Percentiles rank a stretch among this genome's conserved stretches.
phyloP scores from a whole-genome alignment of 495 filamentous ascomycete species.

The Penicillium nucicola region DNA sequence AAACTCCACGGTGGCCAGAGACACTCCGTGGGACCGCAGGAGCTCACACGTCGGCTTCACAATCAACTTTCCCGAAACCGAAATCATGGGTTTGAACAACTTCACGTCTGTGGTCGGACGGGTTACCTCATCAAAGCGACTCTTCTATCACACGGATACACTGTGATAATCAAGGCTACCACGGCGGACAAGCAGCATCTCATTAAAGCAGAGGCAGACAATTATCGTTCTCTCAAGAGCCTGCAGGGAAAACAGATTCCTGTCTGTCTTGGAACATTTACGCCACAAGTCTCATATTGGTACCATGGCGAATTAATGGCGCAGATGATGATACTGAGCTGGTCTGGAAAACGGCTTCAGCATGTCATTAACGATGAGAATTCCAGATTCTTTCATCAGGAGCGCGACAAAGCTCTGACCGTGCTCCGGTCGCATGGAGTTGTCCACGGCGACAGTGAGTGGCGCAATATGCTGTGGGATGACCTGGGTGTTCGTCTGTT shows the following conservation, averaged over 20 bases:
- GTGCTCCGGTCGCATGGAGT: slow-evolving; percentile 12
- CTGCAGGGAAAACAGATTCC: slow-evolving; percentile 21
- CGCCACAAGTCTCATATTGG: slow-evolving; percentile 20
- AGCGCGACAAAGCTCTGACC: slow-evolving; percentile 15
- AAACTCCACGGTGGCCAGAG: slow-evolving; percentile 13
- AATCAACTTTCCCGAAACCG: slow-evolving; percentile 21
- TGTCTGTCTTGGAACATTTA: slow-evolving; percentile 21
- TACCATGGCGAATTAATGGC: slow-evolving; percentile 25
- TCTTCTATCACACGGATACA: slow-evolving; percentile 26
- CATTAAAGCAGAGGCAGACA: slow-evolving; percentile 22
- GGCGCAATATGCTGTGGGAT: slow-evolving; percentile 20
- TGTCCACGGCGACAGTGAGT: slow-evolving; percentile 17
- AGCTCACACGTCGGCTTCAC: slow-evolving; percentile 24
- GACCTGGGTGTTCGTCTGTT: slow-evolving; percentile 5
- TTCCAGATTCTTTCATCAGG: slow-evolving; percentile 13
- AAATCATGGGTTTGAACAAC: slow-evolving; percentile 20
- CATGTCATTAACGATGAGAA: slow-evolving; percentile 18
- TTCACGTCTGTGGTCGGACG: slow-evolving; percentile 25
- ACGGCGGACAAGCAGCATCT: slow-evolving; percentile 20
- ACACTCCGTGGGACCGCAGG: slow-evolving; percentile 13
- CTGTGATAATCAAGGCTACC: slow-evolving; percentile 27
- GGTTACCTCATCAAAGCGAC: slow-evolving; percentile 30
- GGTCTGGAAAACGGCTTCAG: slow-evolving; percentile 22
- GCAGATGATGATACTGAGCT: slow-evolving; percentile 25
- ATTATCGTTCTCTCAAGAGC: slow-evolving; percentile 19